Evolutionary conservation across 2,329 filamentous ascomycete species (phyloP), one percentile per base, ranked within the genome.

Genomic region (Ambrosiella beaveri): DNA sequence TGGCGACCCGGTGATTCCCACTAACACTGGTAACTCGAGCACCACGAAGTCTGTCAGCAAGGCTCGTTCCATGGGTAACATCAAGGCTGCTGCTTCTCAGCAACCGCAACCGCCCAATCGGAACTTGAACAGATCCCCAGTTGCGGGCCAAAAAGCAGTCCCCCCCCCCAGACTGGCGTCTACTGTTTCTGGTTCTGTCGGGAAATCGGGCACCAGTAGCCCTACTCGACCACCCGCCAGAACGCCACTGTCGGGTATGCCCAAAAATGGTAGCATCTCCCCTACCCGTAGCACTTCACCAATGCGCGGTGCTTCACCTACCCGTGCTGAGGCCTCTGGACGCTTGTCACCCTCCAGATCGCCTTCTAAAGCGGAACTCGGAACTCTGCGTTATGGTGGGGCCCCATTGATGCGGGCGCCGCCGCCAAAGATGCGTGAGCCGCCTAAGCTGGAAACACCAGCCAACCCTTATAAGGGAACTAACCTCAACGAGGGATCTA

Each of bases 381-480:
- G 72, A 52, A 71, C 75, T 50, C 72, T 74, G 56, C 68, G 79
- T 58, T 75, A 78, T 13, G 71, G 73, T 27, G 78, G 76, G 35
- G 78, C 79, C 56, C 79, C 79, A 0, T 68, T 62, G 6, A 69
- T 76, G 65, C 76, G 82, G 62, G 84, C 84, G 1, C 88, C 88
- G 40, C 90, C 90, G 11, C 91, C 91, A 54, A 93, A 89, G 69
- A 96, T 97, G 89, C 83, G 91, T 63, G 88, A 94, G 47, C 71
- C 73, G 7, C 70, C 74, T 7, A 75, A 78, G 55, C 70, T 81
- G 15, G 74, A 76, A 60, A 74, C 76, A 0, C 75, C 75, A 0
- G 63, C 63, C 12, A 75, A 75, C 62, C 71, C 71, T 5, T 79
- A 78, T 64, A 66, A 70, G 9, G 36, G 36, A 7, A 65, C 71